A percentile compares a stretch with the other conserved stretches of the same genome.
Conservation (phyloP, 768 basidiomycete genomes). For the Trametes gibbosa region DNA sequence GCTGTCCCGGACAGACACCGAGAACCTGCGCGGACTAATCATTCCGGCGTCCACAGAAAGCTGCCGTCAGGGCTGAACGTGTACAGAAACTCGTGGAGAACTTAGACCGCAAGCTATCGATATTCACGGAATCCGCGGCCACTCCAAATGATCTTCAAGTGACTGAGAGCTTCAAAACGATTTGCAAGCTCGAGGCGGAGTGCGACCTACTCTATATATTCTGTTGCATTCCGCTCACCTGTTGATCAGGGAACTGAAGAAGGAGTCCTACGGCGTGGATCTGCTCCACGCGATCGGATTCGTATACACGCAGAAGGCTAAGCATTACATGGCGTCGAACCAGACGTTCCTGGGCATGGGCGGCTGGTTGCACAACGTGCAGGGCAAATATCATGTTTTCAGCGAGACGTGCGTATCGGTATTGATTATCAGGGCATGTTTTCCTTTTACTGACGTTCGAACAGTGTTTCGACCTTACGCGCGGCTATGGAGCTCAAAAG, state of each 20-base stretch:
- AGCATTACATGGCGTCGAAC: constrained; percentile 76
- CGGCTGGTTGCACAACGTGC: constrained; percentile 90
- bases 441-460: background rate
- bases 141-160: constrained; percentile 70
- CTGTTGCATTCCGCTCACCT: background rate
- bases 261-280: constrained; percentile 85
- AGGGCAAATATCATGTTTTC: constrained; percentile 90
- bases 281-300: constrained; percentile 84
- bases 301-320: constrained; percentile 79
- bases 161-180: constrained; percentile 67
- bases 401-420: constrained; percentile 76
- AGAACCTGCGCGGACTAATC: background rate
- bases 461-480: constrained; percentile 78
- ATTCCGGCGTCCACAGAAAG: constrained; percentile 52
- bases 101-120: constrained; percentile 76
- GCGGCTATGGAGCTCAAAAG: constrained; percentile 86
- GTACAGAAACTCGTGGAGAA: constrained; percentile 75
- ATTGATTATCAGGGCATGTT: background rate
- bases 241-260: constrained; percentile 64
- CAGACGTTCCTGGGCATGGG: constrained; percentile 75
- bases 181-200: constrained; percentile 82
- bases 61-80: constrained; percentile 72
- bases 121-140: constrained; percentile 82
- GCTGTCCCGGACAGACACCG: constrained; percentile 16
- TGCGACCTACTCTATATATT: constrained; percentile 35